Conservation (phyloP, 78 protist genomes). For the Dictyostelium capitatum region DNA sequence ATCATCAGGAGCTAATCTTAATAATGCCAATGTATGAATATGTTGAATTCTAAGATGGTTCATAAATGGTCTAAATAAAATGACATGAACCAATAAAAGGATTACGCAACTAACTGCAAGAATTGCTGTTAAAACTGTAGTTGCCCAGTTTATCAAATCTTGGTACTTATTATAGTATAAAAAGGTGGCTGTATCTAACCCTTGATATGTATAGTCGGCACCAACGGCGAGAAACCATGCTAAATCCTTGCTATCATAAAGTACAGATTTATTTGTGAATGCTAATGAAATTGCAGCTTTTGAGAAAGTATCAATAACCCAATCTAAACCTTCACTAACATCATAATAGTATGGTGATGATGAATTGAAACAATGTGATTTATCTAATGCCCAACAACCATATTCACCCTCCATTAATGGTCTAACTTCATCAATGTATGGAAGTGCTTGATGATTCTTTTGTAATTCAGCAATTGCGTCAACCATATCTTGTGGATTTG, state of each 20-base stretch:
- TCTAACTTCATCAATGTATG: conserved; percentile 2
- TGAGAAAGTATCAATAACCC: conserved; percentile 19
- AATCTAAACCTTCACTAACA: conserved; percentile 32
- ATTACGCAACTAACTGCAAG: conserved; percentile 6
- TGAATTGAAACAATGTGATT: neutral
- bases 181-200: conserved; percentile 22
- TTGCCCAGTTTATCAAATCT: neutral
- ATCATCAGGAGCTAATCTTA: conserved; percentile 56
- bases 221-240: conserved; percentile 34
- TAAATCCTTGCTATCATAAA: conserved; percentile 1
- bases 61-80: conserved; percentile 44
- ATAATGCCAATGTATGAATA: conserved; percentile 41
- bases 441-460: conserved; percentile 34
- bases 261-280: neutral
- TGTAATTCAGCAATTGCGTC: neutral
- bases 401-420: conserved; percentile 59
- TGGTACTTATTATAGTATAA: conserved; percentile 20
- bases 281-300: neutral
- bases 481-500: neutral
- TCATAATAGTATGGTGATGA: conserved; percentile 2
- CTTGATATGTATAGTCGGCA: neutral
- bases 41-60: conserved; percentile 44
- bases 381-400: conserved; percentile 28
- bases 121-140: conserved; percentile 2
- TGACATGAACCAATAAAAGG: conserved; percentile 1